Base-by-base conservation (phyloP, 306 rosid species). In the Lathyrus tuberosus region DNA sequence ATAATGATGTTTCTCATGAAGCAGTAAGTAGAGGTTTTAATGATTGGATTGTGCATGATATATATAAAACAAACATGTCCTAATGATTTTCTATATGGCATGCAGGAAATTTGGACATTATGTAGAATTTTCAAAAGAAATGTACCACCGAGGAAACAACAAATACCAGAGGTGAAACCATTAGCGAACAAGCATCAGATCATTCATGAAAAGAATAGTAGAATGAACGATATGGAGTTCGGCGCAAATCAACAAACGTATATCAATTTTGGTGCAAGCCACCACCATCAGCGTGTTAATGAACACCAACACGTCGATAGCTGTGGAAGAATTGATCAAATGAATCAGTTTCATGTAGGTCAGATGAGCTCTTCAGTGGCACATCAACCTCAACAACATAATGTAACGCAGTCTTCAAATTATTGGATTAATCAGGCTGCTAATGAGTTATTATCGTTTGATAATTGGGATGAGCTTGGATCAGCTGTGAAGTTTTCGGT, bases 51-150 rank as follows among this genome's bases (percentile, higher is more conserved):
- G 0, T 26, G 30, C 30, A 26, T 26, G 30, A 26, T 26, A 26
- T 60, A 26, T 26, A 26, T 60, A 14, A 59, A 31, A 59, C 16
- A 37, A 37, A 61, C 47, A 10, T 8, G 20, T 20, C 4, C 11
- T 59, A 30, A 59, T 63, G 20, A 40, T 20, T 63, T 35, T 4
- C 7, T 63, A 24, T 64, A 26, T 47, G 4, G 35, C 26, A 6
- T 58, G 44, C 96, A 94, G 99, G 99, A 94, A 82, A 88, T 94
- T 42, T 94, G 99, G 99, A 94, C 99, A 14, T 67, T 94, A 10
- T 94, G 99, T 65, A 44, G 95, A 77, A 94, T 94, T 68, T 91
- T 94, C 83, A 85, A 88, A 70, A 76, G 99, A 74, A 87, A 77
- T 41, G 62, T 82, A 28, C 58, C 89, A 26, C 78, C 79, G 7